phyloP scores from a whole-genome alignment of 208 protist genomes.

The Pavlovales sp. region DNA sequence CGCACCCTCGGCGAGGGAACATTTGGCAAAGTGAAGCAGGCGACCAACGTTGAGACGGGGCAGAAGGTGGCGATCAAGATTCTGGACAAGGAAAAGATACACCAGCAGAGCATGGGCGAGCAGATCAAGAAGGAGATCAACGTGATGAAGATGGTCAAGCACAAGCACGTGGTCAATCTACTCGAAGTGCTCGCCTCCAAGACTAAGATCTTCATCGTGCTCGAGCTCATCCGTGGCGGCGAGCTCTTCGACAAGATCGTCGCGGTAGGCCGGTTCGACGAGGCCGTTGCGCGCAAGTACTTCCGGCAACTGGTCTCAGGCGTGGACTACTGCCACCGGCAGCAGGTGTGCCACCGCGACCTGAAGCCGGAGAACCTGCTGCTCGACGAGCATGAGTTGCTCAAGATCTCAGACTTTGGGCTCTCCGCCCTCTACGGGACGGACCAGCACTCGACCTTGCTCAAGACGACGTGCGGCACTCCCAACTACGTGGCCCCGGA shows the following conservation, averaged over 20 bases:
- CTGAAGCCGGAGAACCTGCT: constrained; percentile 58
- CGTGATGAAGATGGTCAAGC: constrained; percentile 55
- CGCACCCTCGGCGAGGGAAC: constrained; percentile 51
- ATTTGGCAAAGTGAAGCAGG: constrained; percentile 54
- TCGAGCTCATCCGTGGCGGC: constrained; percentile 54
- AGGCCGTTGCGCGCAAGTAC: constrained; percentile 34
- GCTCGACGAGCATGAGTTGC: constrained; percentile 25
- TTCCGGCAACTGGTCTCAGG: constrained; percentile 52
- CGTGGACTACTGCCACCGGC: constrained; percentile 47
- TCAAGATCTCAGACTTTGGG: constrained; percentile 59
- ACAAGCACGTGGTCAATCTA: constrained; percentile 49
- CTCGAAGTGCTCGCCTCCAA: constrained; percentile 51
- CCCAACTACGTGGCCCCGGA: constrained; percentile 93
- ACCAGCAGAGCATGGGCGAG: constrained; percentile 42
- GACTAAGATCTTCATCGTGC: constrained; percentile 54
- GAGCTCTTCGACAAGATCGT: constrained; percentile 59
- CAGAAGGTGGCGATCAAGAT: constrained; percentile 57
- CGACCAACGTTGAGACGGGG: constrained; percentile 37
- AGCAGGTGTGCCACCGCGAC: constrained; percentile 53
- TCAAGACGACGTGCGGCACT: constrained; percentile 82
- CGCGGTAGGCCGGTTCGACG: constrained; percentile 45
- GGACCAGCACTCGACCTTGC: constrained; percentile 38
- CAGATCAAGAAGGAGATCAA: constrained; percentile 58
- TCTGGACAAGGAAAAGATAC: constrained; percentile 51
- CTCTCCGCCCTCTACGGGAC: constrained; percentile 39